phyloP scores from a whole-genome alignment of 192 early-diverging fungal species.

The Geranomyces michiganensis region DNA sequence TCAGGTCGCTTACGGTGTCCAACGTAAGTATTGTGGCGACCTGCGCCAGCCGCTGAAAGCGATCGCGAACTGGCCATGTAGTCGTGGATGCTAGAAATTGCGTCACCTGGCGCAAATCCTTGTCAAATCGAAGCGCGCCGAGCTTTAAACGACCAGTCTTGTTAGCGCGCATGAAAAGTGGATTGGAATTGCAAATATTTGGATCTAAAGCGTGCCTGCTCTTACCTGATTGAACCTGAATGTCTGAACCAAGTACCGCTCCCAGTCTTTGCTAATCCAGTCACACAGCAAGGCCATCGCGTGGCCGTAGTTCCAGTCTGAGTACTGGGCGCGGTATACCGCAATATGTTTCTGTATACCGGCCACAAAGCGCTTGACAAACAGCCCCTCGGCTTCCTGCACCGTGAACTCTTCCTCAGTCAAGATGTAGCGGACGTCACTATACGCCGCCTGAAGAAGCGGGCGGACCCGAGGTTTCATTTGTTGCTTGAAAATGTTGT shows the following conservation, averaged over 20 bases:
- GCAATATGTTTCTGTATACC: constrained; percentile 65
- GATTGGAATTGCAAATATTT: not conserved
- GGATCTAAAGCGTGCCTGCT: not conserved
- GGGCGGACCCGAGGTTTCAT: constrained; percentile 79
- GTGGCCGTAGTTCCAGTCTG: constrained; percentile 70
- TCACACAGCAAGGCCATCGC: constrained; percentile 68
- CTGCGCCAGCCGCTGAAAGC: constrained; percentile 80
- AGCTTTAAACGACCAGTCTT: constrained; percentile 47
- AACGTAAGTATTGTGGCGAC: constrained; percentile 82
- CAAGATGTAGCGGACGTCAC: constrained; percentile 87
- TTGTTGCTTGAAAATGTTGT: constrained; percentile 79
- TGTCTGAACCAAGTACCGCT: constrained; percentile 74
- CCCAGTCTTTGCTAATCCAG: constrained; percentile 80
- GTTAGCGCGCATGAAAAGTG: constrained; percentile 1
- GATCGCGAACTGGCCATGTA: constrained; percentile 67
- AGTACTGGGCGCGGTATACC: constrained; percentile 68
- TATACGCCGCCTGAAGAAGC: constrained; percentile 78
- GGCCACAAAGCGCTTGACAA: constrained; percentile 79
- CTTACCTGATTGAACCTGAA: constrained; percentile 85
- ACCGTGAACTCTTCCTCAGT: constrained; percentile 91
- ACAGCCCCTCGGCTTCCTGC: constrained; percentile 67
- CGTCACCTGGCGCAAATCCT: constrained; percentile 78
- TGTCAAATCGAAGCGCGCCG: constrained; percentile 91
- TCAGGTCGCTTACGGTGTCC: constrained; percentile 73
- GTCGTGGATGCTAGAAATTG: constrained; percentile 46